These are phyloP conservation scores for Sporothrix pallida DNA, from an alignment of 2,329 filamentous ascomycete genomes.

Conservation along the genomic window DNA sequence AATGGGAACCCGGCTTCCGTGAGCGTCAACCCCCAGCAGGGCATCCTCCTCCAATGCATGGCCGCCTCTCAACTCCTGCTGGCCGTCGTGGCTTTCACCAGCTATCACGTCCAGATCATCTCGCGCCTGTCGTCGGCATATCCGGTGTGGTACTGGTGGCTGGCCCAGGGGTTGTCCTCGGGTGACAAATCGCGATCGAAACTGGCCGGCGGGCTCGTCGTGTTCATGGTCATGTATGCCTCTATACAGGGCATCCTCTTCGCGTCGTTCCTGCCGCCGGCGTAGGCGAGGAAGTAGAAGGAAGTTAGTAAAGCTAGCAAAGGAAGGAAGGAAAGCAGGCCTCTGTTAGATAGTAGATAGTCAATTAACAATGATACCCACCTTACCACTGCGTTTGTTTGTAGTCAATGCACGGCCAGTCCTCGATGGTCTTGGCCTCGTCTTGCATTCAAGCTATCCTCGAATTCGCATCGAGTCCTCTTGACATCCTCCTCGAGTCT, in stretches of 20 bases:
- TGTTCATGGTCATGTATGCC: constrained; percentile 81
- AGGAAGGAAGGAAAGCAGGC: not conserved
- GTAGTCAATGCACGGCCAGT: not conserved
- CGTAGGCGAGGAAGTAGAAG: constrained; percentile 52
- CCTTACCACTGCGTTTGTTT: not conserved
- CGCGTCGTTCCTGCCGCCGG: constrained; percentile 89
- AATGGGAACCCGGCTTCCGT: not conserved
- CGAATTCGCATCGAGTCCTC: no score
- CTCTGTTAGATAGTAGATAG: not conserved
- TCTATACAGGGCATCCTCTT: constrained; percentile 83
- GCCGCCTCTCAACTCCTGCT: constrained; percentile 76
- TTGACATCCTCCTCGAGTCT: not conserved
- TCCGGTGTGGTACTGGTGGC: constrained; percentile 85
- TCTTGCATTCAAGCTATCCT: not conserved
- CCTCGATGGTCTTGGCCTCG: not conserved
- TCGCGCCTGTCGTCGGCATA: constrained; percentile 87
- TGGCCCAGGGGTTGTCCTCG: constrained; percentile 56
- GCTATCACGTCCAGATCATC: constrained; percentile 93
- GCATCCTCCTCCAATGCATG: constrained; percentile 58
- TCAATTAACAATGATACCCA: not conserved
- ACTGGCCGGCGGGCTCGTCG: constrained; percentile 52
- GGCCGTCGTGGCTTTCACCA: constrained; percentile 72
- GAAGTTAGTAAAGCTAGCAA: constrained; percentile 8
- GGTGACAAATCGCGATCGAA: constrained; percentile 13
- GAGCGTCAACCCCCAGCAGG: constrained; percentile 36